Evolutionary conservation across 2,329 filamentous ascomycete genomes (phyloP).

Genomic region (Stagonosporopsis chrysanthemi): DNA sequence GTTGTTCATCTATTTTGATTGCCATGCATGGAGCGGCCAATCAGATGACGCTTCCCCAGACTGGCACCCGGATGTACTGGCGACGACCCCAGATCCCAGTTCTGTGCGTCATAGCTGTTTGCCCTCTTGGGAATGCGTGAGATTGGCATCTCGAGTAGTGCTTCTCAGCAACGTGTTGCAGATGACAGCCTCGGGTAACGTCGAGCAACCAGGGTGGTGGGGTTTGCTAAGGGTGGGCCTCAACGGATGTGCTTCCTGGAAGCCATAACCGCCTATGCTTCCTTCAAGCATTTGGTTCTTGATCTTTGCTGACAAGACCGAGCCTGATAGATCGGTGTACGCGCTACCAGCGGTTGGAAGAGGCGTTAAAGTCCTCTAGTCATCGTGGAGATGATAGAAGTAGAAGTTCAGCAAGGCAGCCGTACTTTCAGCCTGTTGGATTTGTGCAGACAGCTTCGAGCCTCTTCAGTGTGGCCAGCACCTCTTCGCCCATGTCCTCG

Average conservation of each 20-base stretch:
- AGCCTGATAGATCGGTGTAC: background rate
- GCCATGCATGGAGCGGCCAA: conserved; percentile 33
- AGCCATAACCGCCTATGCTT: background rate
- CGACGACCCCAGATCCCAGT: conserved; percentile 5
- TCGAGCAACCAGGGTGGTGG: background rate
- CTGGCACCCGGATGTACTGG: conserved; percentile 7
- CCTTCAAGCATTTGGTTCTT: background rate
- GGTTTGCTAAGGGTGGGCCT: background rate
- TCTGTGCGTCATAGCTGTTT: background rate
- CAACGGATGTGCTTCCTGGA: background rate
- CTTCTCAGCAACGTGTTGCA: background rate
- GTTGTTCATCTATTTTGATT: conserved; percentile 49
- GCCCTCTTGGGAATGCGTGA: background rate
- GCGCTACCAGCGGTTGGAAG: background rate
- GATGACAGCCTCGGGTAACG: background rate
- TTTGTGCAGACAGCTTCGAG: conserved; percentile 67
- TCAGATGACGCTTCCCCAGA: conserved; percentile 19
- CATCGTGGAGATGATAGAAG: background rate
- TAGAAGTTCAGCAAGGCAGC: background rate
- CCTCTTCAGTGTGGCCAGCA: conserved; percentile 70
- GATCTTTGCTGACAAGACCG: background rate
- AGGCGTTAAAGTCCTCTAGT: background rate
- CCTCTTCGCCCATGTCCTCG: conserved; percentile 69
- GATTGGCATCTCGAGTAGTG: background rate
- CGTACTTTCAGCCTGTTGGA: conserved; percentile 27